Percentiles rank a stretch among this genome's conserved stretches.
Evolutionary conservation across 2,329 filamentous ascomycete species (phyloP).

Genomic region (Aspergillus hortae): DNA sequence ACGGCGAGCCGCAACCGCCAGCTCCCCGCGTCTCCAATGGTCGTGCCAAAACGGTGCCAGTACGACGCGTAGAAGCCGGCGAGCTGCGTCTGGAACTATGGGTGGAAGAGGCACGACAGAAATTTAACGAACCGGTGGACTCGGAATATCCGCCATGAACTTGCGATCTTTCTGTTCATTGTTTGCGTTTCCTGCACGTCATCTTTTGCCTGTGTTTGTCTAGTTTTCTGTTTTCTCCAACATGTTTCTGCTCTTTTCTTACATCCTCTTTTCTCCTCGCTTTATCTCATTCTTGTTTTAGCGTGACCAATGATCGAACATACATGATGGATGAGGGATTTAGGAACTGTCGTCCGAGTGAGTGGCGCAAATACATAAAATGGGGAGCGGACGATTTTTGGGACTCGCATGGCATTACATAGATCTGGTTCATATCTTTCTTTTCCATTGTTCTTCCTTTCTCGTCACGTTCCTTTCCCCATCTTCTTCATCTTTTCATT

Average conservation of each 20-base stretch:
- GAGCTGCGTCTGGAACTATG: conserved; percentile 66
- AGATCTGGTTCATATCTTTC: conserved; percentile 36
- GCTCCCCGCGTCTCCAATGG: conserved; percentile 38
- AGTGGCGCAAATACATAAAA: conserved; percentile 38
- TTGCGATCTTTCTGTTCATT: conserved; percentile 2
- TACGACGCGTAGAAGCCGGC: conserved; percentile 62
- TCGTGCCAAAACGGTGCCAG: conserved; percentile 55
- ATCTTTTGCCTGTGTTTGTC: conserved; percentile 9
- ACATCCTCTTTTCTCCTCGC: conserved; percentile 8
- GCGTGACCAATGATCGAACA: conserved; percentile 41
- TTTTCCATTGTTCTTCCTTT: conserved; percentile 16
- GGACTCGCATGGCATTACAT: conserved; percentile 39
- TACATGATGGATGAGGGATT: conserved; percentile 38
- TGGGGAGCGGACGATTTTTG: conserved; percentile 35
- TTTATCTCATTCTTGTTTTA: conserved; percentile 36
- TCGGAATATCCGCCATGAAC: conserved; percentile 35
- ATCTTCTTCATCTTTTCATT: conserved; percentile 11
- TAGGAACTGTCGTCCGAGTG: conserved; percentile 32
- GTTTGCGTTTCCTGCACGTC: conserved; percentile 1
- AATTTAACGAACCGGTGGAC: conserved; percentile 44
- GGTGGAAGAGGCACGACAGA: conserved; percentile 63
- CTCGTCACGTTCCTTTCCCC: conserved; percentile 15
- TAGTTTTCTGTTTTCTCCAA: conserved; percentile 8
- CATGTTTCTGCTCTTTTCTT: conserved; percentile 16
- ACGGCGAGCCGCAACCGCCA: conserved; percentile 33